phyloP scores from a whole-genome alignment of 257 asterid species.

The Petrea volubilis region DNA sequence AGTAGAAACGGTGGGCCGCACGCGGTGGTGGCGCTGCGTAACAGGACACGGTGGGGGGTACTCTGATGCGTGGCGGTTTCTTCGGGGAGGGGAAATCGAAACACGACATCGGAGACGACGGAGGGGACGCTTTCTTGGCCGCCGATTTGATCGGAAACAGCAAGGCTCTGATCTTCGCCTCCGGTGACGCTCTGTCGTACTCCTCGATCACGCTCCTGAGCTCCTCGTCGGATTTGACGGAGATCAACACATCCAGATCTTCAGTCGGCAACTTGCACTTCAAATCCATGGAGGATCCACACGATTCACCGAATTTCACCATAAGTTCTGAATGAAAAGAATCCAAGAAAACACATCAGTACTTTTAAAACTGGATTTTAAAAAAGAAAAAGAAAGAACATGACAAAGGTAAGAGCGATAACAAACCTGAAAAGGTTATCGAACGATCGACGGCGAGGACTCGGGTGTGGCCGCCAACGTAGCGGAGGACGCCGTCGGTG shows the following conservation, averaged over 20 bases:
- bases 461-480: slow-evolving; percentile 77
- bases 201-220: slow-evolving; percentile 54
- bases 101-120: slow-evolving; percentile 65
- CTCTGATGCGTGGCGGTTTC: not conserved
- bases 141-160: slow-evolving; percentile 45
- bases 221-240: slow-evolving; percentile 77
- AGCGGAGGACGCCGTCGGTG: slow-evolving; percentile 72
- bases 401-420: not conserved
- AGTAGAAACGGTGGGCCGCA: slow-evolving; percentile 1
- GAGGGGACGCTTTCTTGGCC: slow-evolving; percentile 60
- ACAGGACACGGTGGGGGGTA: slow-evolving; percentile 16
- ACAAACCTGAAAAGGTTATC: slow-evolving; percentile 36
- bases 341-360: not conserved
- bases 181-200: slow-evolving; percentile 59
- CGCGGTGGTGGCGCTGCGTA: slow-evolving; percentile 22
- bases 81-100: slow-evolving; percentile 51
- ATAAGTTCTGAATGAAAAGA: slow-evolving; percentile 48
- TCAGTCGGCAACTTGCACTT: slow-evolving; percentile 76
- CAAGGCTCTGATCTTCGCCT: slow-evolving; percentile 69
- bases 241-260: slow-evolving; percentile 70
- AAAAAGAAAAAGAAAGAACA: not conserved
- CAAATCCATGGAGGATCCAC: slow-evolving; percentile 63
- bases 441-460: slow-evolving; percentile 64
- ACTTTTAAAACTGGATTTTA: not conserved
- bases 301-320: slow-evolving; percentile 75